These are phyloP conservation scores for Volutella citrinella DNA, from an alignment of 2,329 filamentous ascomycete genomes.

Conservation along the genomic window DNA sequence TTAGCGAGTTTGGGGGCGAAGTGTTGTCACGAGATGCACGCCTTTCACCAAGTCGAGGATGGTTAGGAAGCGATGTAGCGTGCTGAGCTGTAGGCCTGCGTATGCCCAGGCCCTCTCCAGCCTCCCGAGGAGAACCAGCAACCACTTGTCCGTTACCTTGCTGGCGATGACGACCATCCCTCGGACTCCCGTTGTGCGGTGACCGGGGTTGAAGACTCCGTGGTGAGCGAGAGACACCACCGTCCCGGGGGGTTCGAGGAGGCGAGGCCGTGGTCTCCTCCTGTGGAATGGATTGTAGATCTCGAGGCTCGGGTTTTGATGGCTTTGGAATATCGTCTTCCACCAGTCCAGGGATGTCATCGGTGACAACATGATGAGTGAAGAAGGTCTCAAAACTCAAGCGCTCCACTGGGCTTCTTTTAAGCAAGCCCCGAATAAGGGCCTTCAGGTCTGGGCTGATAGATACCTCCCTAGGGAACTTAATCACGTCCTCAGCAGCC, in stretches of 20 bases:
- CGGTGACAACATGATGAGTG: conserved; percentile 66
- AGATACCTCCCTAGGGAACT: conserved; percentile 70
- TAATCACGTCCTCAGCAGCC: conserved; percentile 79
- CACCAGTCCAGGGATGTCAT: conserved; percentile 75
- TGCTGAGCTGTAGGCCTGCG: conserved; percentile 45
- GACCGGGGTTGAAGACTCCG: conserved; percentile 39
- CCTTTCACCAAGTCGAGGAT: conserved; percentile 31
- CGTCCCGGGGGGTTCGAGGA: conserved; percentile 29
- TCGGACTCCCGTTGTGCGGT: conserved; percentile 43
- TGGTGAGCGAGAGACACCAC: conserved; percentile 36
- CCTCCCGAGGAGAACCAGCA: conserved; percentile 48
- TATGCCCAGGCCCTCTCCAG: conserved; percentile 49
- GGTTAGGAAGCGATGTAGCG: conserved; percentile 47
- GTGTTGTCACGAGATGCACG: conserved; percentile 19
- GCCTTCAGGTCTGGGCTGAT: conserved; percentile 76
- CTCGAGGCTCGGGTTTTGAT: conserved; percentile 34
- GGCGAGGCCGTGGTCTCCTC: conserved; percentile 26
- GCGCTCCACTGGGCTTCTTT: conserved; percentile 80
- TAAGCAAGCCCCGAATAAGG: conserved; percentile 76
- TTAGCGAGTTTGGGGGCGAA: conserved; percentile 28
- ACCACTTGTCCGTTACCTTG: too few relatives aligned
- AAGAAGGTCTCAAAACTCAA: conserved; percentile 88
- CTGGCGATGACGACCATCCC: conserved; percentile 35
- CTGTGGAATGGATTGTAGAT: conserved; percentile 33
- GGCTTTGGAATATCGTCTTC: conserved; percentile 66